A percentile compares a stretch with the other conserved stretches of the same genome.
These are phyloP conservation scores for Podila epigama DNA, from an alignment of 192 early-diverging fungal genomes.

Conservation along the genomic window DNA sequence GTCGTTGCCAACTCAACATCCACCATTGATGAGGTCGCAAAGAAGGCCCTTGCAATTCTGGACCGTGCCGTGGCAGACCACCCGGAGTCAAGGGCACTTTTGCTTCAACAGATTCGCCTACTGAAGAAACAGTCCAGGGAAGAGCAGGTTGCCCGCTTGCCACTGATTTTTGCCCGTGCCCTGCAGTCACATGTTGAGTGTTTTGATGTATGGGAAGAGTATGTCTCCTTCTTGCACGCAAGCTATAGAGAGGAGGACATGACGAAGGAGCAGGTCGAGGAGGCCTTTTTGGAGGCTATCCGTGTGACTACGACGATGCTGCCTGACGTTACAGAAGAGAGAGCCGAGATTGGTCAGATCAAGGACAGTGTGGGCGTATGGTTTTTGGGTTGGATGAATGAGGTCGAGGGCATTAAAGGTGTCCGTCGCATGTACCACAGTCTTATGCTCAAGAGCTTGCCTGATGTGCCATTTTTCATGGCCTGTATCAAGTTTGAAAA, in stretches of 20 bases:
- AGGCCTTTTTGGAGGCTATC: slow-evolving; percentile 57
- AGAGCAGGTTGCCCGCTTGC: slow-evolving; percentile 34
- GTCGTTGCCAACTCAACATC: slow-evolving; percentile 40
- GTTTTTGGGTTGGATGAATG: slow-evolving; percentile 66
- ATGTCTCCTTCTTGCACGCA: slow-evolving; percentile 47
- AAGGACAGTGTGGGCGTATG: slow-evolving; percentile 61
- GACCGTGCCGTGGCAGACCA: slow-evolving; percentile 52
- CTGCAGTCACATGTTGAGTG: slow-evolving; percentile 49
- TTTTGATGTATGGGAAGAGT: slow-evolving; percentile 58
- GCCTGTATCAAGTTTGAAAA: slow-evolving; percentile 70
- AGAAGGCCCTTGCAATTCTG: slow-evolving; percentile 48
- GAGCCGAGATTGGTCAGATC: slow-evolving; percentile 52
- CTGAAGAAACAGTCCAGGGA: slow-evolving; percentile 17
- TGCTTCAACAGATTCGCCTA: slow-evolving; percentile 33
- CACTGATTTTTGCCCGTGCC: slow-evolving; percentile 49
- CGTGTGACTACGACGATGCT: slow-evolving; percentile 55
- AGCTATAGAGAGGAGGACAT: slow-evolving; percentile 51
- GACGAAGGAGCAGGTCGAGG: slow-evolving; percentile 36
- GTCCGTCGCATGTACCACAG: slow-evolving; percentile 58
- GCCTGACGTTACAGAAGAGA: slow-evolving; percentile 56
- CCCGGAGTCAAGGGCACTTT: slow-evolving; percentile 11
- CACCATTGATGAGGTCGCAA: slow-evolving; percentile 42
- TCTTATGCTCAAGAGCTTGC: slow-evolving; percentile 62
- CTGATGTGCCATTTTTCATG: slow-evolving; percentile 66
- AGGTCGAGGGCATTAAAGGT: slow-evolving; percentile 50